Evolutionary conservation across 176 grass and related monocot genomes (phyloP), one percentile per base, ranked within the genome.

Genomic region (Typha latifolia): DNA sequence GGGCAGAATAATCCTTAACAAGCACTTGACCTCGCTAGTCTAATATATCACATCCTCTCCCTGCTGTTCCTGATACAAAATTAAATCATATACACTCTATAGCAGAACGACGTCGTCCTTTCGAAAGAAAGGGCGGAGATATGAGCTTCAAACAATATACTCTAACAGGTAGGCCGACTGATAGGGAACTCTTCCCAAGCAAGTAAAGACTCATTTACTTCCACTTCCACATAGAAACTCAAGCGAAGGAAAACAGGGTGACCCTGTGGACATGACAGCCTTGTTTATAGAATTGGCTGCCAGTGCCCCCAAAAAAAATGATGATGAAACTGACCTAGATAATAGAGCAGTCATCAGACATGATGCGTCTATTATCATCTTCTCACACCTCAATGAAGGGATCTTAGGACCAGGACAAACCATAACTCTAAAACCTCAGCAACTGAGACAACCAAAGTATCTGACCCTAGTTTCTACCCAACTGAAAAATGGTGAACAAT

Each of bases 1-100:
- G 62, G 62, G 62, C 0, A 65, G 24, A 16, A 29, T 43, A 4
- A 34, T 65, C 62, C 27, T 47, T 11, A 13, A 61, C 55, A 15
- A 29, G 15, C 23, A 65, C 14, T 27, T 26, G 21, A 50, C 66
- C 12, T 26, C 47, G 14, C 48, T 47, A 69, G 70, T 68, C 7
- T 77, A 43, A 74, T 84, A 77, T 69, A 49, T 53, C 56, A 7
- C 77, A 59, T 67, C 52, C 32, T 61, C 32, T 31, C 26, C 12
- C 12, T 8, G 16, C 48, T 48, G 27, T 66, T 27, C 65, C 63
- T 77, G 49, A 49, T 69, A 66, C 56, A 81, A 69, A 48, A 69
- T 49, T 0, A 75, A 70, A 68, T 62, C 69, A 86, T 86, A 71
- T 82, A 82, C 79, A 86, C 66, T 66, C 73, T 77, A 74, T 75